Conservation (phyloP, 140 eudicot genomes). For the Ambrosia hybrid region DNA sequence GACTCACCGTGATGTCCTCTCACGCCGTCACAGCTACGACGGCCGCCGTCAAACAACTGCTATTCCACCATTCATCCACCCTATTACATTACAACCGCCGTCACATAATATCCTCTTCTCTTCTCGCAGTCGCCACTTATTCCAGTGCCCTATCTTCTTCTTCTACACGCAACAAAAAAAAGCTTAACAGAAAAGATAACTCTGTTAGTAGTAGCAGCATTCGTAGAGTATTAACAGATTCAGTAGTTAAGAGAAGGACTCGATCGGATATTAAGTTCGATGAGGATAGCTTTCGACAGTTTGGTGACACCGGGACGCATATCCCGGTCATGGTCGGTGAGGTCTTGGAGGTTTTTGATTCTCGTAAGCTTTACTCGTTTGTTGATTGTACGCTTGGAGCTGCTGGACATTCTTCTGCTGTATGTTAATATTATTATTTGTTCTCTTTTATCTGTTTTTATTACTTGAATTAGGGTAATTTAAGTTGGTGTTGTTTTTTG, state of each 20-base stretch:
- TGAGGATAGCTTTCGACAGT: slow-evolving; percentile 56
- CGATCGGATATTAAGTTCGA: slow-evolving; percentile 87
- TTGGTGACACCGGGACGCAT: slow-evolving; percentile 63
- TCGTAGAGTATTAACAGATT: slow-evolving; percentile 38
- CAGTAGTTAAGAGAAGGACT: slow-evolving; percentile 69
- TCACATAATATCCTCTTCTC: slow-evolving; percentile 25
- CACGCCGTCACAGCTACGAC: slow-evolving; percentile 7
- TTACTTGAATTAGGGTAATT: neutral
- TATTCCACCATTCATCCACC: slow-evolving; percentile 20
- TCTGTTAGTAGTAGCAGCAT: slow-evolving; percentile 3
- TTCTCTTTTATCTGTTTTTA: neutral
- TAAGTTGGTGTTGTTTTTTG: neutral
- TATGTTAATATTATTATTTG: slow-evolving; percentile 31
- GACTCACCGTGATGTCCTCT: slow-evolving; percentile 20
- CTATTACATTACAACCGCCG: slow-evolving; percentile 3
- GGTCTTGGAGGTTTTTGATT: slow-evolving; percentile 75
- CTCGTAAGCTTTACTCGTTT: slow-evolving; percentile 52
- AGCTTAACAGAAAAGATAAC: slow-evolving; percentile 33
- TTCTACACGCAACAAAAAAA: slow-evolving; percentile 34
- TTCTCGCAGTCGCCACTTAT: slow-evolving; percentile 24
- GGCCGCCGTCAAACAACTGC: slow-evolving; percentile 37
- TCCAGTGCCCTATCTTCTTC: slow-evolving; percentile 42
- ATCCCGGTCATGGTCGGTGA: slow-evolving; percentile 94
- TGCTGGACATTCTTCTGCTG: slow-evolving; percentile 93
- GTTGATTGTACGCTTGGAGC: slow-evolving; percentile 98